A percentile compares a stretch with the other conserved stretches of the same genome.
These are phyloP conservation scores for Boechera retrofracta DNA, from an alignment of 345 rosid species.

Conservation along the genomic window DNA sequence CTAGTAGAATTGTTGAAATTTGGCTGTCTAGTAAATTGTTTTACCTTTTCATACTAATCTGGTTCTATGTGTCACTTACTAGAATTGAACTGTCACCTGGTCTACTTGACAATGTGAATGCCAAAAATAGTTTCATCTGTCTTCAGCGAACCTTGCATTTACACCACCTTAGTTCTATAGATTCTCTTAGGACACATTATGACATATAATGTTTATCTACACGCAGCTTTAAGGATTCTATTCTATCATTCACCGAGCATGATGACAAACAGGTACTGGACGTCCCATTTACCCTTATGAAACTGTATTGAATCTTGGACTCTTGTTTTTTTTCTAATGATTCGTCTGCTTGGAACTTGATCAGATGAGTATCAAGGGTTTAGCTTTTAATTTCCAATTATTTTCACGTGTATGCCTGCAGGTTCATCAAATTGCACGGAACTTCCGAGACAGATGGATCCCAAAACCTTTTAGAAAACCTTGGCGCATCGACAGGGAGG, in stretches of 20 bases:
- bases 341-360: not conserved
- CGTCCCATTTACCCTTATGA: conserved; percentile 8
- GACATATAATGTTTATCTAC: conserved; percentile 32
- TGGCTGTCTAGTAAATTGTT: conserved; percentile 7
- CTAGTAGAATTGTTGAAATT: not conserved
- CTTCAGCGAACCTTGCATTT: conserved; percentile 26
- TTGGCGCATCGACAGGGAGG: conserved; percentile 64
- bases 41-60: conserved; percentile 1
- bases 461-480: conserved; percentile 68
- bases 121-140: conserved; percentile 31
- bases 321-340: conserved; percentile 26
- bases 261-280: conserved; percentile 79
- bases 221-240: conserved; percentile 88
- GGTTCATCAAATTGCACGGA: conserved; percentile 98
- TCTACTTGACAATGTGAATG: conserved; percentile 9
- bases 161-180: not conserved
- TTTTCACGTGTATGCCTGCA: conserved; percentile 42
- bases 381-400: conserved; percentile 16
- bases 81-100: conserved; percentile 10
- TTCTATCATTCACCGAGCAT: conserved; percentile 93
- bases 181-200: conserved; percentile 19
- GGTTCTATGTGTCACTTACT: not conserved
- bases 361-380: conserved; percentile 6
- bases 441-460: conserved; percentile 87
- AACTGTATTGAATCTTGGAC: conserved; percentile 18